These are phyloP conservation scores for Chamaecyparis obtusa DNA, from an alignment of 75 land plant genomes.

Conservation along the genomic window DNA sequence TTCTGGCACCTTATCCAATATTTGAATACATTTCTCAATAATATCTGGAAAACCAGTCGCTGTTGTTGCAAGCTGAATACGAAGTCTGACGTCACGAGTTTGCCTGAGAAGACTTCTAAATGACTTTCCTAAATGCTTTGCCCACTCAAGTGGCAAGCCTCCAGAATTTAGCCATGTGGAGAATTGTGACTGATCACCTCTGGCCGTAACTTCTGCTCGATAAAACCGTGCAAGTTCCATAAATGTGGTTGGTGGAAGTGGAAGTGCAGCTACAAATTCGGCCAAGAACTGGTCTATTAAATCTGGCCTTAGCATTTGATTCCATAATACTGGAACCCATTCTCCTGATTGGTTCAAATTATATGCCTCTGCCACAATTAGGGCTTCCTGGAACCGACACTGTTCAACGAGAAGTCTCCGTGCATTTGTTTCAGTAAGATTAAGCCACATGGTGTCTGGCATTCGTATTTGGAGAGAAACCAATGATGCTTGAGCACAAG, in stretches of 20 bases:
- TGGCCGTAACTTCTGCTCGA: slow-evolving; percentile 77
- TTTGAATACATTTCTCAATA: slow-evolving; percentile 59
- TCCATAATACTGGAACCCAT: slow-evolving; percentile 93
- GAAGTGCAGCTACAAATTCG: slow-evolving; percentile 90
- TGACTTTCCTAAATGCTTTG: slow-evolving; percentile 69
- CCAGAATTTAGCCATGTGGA: slow-evolving; percentile 84
- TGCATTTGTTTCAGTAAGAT: slow-evolving; percentile 82
- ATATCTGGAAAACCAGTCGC: slow-evolving; percentile 89
- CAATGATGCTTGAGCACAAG: slow-evolving; percentile 91
- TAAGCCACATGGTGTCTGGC: slow-evolving; percentile 81
- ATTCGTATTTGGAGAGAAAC: slow-evolving; percentile 91
- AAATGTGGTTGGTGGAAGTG: slow-evolving; percentile 76
- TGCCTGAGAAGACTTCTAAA: slow-evolving; percentile 79
- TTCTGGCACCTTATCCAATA: slow-evolving; percentile 86
- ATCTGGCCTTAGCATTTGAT: slow-evolving; percentile 87
- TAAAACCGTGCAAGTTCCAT: slow-evolving; percentile 81
- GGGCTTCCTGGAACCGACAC: slow-evolving; percentile 89
- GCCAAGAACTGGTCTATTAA: slow-evolving; percentile 72
- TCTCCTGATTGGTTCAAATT: slow-evolving; percentile 81
- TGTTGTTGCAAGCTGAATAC: slow-evolving; percentile 71
- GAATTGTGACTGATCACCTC: slow-evolving; percentile 84
- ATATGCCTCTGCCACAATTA: slow-evolving; percentile 97
- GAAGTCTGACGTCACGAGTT: slow-evolving; percentile 67
- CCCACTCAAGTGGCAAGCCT: slow-evolving; percentile 81
- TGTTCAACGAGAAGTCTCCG: slow-evolving; percentile 82